Conservation (phyloP, 1,139 yeast genomes). For the Lodderomyces margitis region DNA sequence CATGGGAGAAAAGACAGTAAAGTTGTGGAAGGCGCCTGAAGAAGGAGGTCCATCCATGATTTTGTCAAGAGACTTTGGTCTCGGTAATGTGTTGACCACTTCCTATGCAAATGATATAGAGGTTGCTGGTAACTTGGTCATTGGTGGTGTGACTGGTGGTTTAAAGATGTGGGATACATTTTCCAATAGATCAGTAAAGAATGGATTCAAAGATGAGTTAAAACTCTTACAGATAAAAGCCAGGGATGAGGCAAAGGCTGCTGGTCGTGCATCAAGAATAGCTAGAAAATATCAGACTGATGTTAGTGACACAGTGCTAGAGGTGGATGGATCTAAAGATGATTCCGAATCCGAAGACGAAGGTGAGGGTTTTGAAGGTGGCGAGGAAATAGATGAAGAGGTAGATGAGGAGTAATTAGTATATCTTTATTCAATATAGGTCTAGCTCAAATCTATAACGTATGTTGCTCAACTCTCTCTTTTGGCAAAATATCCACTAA, state of each 20-base stretch:
- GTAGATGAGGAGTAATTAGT: constrained; percentile 4
- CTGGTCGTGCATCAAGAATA: constrained; percentile 67
- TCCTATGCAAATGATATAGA: constrained; percentile 87
- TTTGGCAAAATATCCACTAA: constrained; percentile 80
- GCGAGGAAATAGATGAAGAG: constrained; percentile 7
- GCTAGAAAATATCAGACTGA: constrained; percentile 63
- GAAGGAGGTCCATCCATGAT: constrained; percentile 79
- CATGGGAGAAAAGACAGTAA: constrained; percentile 82
- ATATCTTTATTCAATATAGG: background rate
- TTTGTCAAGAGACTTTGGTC: constrained; percentile 86
- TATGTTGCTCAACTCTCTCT: constrained; percentile 61
- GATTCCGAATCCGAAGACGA: constrained; percentile 59
- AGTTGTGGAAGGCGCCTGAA: constrained; percentile 77
- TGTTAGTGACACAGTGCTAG: constrained; percentile 55
- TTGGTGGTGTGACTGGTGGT: constrained; percentile 86
- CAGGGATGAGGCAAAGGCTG: constrained; percentile 49
- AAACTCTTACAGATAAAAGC: constrained; percentile 54
- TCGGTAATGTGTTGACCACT: constrained; percentile 85
- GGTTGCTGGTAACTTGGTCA: constrained; percentile 76
- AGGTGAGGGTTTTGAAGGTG: constrained; percentile 24
- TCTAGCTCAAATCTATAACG: background rate
- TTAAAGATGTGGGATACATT: constrained; percentile 93
- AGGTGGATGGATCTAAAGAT: constrained; percentile 50
- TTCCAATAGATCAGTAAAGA: constrained; percentile 75
- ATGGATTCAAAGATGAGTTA: constrained; percentile 60